phyloP scores from a whole-genome alignment of 108 stramenopile genomes.

The Stephanodiscus triporus region DNA sequence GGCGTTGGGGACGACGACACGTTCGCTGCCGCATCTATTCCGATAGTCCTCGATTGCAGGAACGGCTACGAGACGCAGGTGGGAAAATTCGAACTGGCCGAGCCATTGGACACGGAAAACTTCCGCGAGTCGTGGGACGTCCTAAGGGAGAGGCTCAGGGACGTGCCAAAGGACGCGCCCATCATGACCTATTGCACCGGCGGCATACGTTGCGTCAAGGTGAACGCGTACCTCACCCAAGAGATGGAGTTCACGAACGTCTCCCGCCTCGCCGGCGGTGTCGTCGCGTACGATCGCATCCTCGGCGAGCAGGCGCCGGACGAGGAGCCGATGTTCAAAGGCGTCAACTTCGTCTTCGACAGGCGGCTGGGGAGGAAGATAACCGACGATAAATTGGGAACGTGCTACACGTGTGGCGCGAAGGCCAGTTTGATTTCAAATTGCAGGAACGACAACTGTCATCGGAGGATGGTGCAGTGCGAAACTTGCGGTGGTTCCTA shows the following conservation, averaged over 20 bases:
- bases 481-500: constrained; percentile 61
- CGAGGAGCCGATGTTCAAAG: constrained; percentile 89
- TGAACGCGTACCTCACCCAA: constrained; percentile 90
- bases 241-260: constrained; percentile 95
- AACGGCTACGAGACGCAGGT: constrained; percentile 94
- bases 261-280: constrained; percentile 90
- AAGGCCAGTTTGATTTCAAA: constrained; percentile 86
- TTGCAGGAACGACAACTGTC: constrained; percentile 91
- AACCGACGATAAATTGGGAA: constrained; percentile 87
- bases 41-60: constrained; percentile 83
- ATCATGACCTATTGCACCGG: constrained; percentile 95
- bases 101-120: constrained; percentile 86
- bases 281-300: constrained; percentile 92
- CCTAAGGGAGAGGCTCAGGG: constrained; percentile 72
- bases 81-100: constrained; percentile 89
- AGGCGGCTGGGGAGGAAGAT: constrained; percentile 90
- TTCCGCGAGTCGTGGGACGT: constrained; percentile 90
- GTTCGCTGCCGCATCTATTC: constrained; percentile 41
- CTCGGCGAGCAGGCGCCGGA: constrained; percentile 62
- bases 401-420: constrained; percentile 89
- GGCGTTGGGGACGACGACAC: constrained; percentile 8
- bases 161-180: constrained; percentile 85
- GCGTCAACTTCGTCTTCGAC: constrained; percentile 98
- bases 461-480: constrained; percentile 93
- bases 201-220: constrained; percentile 94